Evolutionary conservation across 2,329 filamentous ascomycete genomes (phyloP), one percentile per base, ranked within the genome.

Genomic region (Coniochaeta sp.): DNA sequence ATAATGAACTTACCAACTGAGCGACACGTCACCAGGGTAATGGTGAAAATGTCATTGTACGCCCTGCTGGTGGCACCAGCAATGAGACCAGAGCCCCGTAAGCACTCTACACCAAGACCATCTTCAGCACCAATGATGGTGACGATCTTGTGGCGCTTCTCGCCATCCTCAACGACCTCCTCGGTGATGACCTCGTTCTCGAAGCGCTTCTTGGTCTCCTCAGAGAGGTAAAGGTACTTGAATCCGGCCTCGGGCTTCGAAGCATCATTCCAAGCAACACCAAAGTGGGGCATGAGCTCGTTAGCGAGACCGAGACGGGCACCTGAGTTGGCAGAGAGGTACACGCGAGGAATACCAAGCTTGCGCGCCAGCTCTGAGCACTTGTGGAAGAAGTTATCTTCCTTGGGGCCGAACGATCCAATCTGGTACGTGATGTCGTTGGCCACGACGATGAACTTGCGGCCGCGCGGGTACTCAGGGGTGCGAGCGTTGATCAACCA

Each of bases 361-460:
- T 90, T 92, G 63, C 91, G 86, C 56, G 94, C 94, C 59, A 96
- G 79, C 72, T 99, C 91, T 9, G 94, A 97, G 76, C 94, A 99
- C 80, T 97, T 96, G 79, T 95, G 81, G 84, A 99, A 99, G 83
- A 96, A 99, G 63, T 89, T 87, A 71, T 99, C 94, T 75, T 99
- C 94, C 72, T 87, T 86, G 35, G 94, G 94, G 50, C 94, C 94
- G 68, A 99, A 99, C 2, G 90, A 96, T 65, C 94, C 94, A 68
- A 97, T 99, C 79, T 95, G 95, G 81, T 90, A 97, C 16, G 94
- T 99, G 69, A 99, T 99, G 66, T 99, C 94, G 79, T 99, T 99
- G 79, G 94, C 91, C 57, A 99, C 86, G 58, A 99, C 89, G 67
- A 99, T 85, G 73, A 97, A 96, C 65, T 89, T 89, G 60, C 94